Evolutionary conservation across 305 asterid species (phyloP).

Genomic region (Plantago coronopus): DNA sequence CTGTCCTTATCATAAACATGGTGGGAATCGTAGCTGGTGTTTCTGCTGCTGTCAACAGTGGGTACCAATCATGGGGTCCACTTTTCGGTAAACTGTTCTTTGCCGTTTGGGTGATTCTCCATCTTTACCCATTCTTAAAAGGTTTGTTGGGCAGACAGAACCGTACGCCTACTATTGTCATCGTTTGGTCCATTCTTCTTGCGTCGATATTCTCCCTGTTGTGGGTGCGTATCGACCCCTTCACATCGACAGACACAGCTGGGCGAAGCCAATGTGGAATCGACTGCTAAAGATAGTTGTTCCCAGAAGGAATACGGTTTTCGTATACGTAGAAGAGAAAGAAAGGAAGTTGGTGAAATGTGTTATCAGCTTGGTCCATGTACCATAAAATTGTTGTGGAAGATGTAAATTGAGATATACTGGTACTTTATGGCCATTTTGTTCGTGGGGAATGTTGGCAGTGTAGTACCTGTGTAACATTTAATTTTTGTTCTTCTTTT

Average conservation of each 20-base stretch:
- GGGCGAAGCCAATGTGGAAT: constrained; percentile 63
- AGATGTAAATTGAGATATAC: background rate
- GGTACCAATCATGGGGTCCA: constrained; percentile 72
- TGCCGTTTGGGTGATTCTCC: constrained; percentile 69
- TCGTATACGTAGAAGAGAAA: background rate
- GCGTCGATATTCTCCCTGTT: constrained; percentile 63
- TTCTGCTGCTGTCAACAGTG: constrained; percentile 58
- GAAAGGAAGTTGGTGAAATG: no score
- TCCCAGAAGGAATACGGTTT: no score
- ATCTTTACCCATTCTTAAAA: constrained; percentile 63
- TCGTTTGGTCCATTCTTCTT: constrained; percentile 67
- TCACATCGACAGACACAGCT: constrained; percentile 36
- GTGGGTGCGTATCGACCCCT: constrained; percentile 67
- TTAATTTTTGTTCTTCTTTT: background rate
- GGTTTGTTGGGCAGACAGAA: constrained; percentile 62
- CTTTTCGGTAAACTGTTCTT: constrained; percentile 56
- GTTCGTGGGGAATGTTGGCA: background rate
- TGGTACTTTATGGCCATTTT: background rate
- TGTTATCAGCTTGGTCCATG: background rate
- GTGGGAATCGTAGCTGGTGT: constrained; percentile 65
- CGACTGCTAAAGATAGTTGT: constrained; percentile 36
- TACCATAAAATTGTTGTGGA: background rate
- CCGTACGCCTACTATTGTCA: constrained; percentile 65
- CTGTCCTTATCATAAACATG: constrained; percentile 52
- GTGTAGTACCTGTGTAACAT: background rate